Conservation (phyloP, 345 rosid genomes). For the Citrus medica region DNA sequence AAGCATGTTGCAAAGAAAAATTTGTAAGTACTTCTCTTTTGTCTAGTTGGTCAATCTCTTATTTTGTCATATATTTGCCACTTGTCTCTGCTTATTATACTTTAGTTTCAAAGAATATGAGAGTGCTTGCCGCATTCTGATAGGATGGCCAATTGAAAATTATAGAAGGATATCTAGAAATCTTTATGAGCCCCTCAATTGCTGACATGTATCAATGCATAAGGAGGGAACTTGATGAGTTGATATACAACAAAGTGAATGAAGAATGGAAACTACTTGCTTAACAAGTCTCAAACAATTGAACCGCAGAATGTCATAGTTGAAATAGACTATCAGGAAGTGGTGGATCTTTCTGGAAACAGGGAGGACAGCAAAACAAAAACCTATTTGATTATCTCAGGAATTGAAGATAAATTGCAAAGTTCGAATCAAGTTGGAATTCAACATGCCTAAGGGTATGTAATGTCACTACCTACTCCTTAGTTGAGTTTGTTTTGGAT, state of each 20-base stretch:
- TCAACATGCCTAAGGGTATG: too few species aligned
- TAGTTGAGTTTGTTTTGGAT: too few species aligned
- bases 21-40: constrained; percentile 34
- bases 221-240: constrained; percentile 77
- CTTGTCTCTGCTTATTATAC: not conserved
- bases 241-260: constrained; percentile 55
- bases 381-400: too few species aligned
- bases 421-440: too few species aligned
- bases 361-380: too few species aligned
- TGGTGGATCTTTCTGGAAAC: too few species aligned
- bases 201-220: constrained; percentile 48
- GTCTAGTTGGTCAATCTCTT: not conserved
- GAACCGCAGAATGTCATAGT: too few species aligned
- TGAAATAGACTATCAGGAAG: too few species aligned
- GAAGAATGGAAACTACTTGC: not conserved
- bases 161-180: constrained; percentile 85
- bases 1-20: constrained; percentile 54
- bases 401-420: too few species aligned
- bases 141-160: constrained; percentile 71
- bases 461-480: too few species aligned
- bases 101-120: not conserved
- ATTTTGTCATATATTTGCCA: not conserved
- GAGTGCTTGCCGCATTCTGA: too few species aligned
- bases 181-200: constrained; percentile 65
- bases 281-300: not conserved